A percentile compares a stretch with the other conserved stretches of the same genome.
Conservation (phyloP, 164 flowering plant species). For the Litsea cubeba region DNA sequence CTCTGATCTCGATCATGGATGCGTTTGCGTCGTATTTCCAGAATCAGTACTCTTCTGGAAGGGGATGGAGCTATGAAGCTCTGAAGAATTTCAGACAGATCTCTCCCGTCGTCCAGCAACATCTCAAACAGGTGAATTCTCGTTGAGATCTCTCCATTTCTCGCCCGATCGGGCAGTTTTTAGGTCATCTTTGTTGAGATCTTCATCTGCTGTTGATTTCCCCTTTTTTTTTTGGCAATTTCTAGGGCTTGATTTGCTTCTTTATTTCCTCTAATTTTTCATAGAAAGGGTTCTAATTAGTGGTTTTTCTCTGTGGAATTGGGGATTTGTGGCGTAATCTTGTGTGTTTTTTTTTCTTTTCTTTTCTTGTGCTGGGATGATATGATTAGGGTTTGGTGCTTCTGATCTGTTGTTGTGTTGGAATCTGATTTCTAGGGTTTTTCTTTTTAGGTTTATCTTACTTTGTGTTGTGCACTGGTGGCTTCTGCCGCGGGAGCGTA, state of each 20-base stretch:
- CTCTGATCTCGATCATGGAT: slow-evolving; percentile 4
- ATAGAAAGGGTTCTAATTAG: no score
- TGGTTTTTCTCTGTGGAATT: no score
- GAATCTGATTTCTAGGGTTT: no score
- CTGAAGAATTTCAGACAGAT: slow-evolving; percentile 25
- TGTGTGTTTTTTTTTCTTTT: no score
- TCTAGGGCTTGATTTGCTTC: not conserved
- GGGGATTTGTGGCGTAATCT: no score
- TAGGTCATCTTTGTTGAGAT: not conserved
- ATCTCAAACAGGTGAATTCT: slow-evolving; percentile 18
- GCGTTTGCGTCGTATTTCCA: slow-evolving; percentile 19
- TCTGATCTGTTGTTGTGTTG: no score
- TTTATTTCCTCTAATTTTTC: not conserved
- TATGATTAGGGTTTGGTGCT: no score
- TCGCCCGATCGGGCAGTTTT: not conserved
- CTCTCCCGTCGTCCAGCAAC: slow-evolving; percentile 22
- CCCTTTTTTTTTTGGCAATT: not conserved
- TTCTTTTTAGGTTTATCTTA: slow-evolving; percentile 60
- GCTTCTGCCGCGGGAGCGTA: slow-evolving; percentile 79
- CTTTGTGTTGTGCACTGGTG: slow-evolving; percentile 65
- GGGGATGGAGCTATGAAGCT: slow-evolving; percentile 16
- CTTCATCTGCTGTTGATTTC: not conserved
- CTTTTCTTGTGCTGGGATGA: no score
- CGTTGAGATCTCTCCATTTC: not conserved
- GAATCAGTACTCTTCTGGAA: slow-evolving; percentile 6